Evolutionary conservation across 495 filamentous ascomycete species (phyloP), one percentile per base, ranked within the genome.

Genomic region (Pyronema domesticum): DNA sequence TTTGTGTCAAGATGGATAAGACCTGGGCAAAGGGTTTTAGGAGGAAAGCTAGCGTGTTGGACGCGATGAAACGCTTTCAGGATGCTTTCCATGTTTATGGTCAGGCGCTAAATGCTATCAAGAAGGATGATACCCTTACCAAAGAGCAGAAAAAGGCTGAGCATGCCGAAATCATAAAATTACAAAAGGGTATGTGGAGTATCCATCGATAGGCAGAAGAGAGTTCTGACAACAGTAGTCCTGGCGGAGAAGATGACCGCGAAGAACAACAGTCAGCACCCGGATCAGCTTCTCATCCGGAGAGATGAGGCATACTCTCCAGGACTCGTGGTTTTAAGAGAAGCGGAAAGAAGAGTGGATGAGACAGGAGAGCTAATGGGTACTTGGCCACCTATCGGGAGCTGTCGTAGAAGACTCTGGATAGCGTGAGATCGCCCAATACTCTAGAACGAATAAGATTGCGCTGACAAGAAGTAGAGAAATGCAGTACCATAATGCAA

Each of bases 401-500:
- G 57, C 11, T 63, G 60, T 11, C 34, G 57, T 0, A 55, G 62
- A 7, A 46, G 62, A 18, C 60, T 64, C 23, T 64, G 60, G 60
- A 56, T 63, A 35, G 62, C 62, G 62, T 64, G 43, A 51, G 62
- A 48, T 10, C 15, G 10, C n/a, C 19, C 4, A 35, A 1, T 36
- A 30, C 18, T 15, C 9, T 11, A 13, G 13, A 13, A 1, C 7
- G 19, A 3, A 36, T 35, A 46, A 30, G 23, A 11, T 14, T 19
- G 42, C 17, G 46, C 55, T 64, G 54, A 60, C 42, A 36, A 13
- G 6, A 33, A 14, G 39, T 18, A 64, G 62, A 6, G 62, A 64
- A 56, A 64, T 63, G 60, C 60, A 64, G 53, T 64, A 60, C 14
- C 62, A 64, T 36, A 63, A 64, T 17, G 62, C 60, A 8, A 54